These are phyloP conservation scores for Microdochium paspali DNA, from an alignment of 2,329 filamentous ascomycete genomes.

Conservation along the genomic window DNA sequence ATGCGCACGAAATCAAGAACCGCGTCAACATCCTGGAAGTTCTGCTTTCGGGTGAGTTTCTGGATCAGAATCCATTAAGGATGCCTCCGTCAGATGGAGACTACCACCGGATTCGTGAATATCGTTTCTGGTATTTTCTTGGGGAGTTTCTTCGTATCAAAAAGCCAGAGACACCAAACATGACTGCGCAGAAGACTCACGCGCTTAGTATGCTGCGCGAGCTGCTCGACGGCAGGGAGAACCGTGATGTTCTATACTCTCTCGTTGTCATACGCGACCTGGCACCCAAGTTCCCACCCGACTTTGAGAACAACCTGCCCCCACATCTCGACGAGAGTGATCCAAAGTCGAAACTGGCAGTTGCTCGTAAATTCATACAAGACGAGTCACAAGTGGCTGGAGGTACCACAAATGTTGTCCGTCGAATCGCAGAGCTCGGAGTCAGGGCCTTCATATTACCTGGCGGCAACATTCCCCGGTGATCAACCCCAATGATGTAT, in stretches of 20 bases:
- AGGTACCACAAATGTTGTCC: conserved; percentile 67
- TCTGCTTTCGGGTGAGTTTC: conserved; percentile 62
- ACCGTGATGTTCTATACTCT: conserved; percentile 83
- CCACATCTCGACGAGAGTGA: conserved; percentile 58
- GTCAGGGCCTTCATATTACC: conserved; percentile 48
- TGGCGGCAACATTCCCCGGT: conserved; percentile 33
- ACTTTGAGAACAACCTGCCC: conserved; percentile 45
- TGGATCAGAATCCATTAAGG: conserved; percentile 47
- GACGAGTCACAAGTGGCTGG: conserved; percentile 52
- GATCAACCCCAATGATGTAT: not conserved
- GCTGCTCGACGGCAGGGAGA: conserved; percentile 72
- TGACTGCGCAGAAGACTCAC: conserved; percentile 51
- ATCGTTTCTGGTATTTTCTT: conserved; percentile 76
- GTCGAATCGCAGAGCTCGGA: conserved; percentile 60
- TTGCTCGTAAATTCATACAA: conserved; percentile 61
- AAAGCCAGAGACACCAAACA: conserved; percentile 42
- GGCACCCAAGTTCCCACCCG: conserved; percentile 53
- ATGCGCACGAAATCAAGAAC: conserved; percentile 54
- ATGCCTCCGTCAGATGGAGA: conserved; percentile 38
- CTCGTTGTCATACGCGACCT: conserved; percentile 73
- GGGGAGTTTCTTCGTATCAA: conserved; percentile 59
- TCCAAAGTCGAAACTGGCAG: conserved; percentile 54
- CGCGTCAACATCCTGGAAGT: conserved; percentile 69
- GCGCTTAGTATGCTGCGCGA: conserved; percentile 56
- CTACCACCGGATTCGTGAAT: conserved; percentile 48